phyloP scores from a whole-genome alignment of 352 stramenopile species.

The Phytophthora tubulina region DNA sequence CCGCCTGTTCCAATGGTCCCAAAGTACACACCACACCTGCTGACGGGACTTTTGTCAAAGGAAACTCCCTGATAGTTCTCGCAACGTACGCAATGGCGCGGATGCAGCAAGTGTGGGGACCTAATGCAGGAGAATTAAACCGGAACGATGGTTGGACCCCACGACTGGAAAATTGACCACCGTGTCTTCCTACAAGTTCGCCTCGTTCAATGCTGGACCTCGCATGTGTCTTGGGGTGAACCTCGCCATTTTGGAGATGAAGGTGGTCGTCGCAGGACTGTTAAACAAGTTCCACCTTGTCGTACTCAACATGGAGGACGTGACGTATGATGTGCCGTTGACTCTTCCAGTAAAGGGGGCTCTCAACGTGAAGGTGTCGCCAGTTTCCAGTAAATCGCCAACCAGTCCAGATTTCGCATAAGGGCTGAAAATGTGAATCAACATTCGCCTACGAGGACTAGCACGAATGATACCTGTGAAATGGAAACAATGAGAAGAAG shows the following conservation, averaged over 20 bases:
- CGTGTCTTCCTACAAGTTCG: background rate
- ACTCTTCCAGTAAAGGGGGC: slow-evolving; percentile 16
- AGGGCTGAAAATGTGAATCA: background rate
- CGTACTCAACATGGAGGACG: slow-evolving; percentile 30
- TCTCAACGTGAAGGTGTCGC: slow-evolving; percentile 21
- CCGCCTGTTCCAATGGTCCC: slow-evolving; percentile 53
- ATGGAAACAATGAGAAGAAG: too few relatives aligned
- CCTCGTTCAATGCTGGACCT: slow-evolving; percentile 68
- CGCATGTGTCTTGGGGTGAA: slow-evolving; percentile 69
- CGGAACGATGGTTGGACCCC: background rate
- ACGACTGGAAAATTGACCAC: background rate
- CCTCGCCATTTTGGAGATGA: slow-evolving; percentile 84
- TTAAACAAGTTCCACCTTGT: slow-evolving; percentile 55
- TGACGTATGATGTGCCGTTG: slow-evolving; percentile 57
- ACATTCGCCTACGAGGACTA: too few relatives aligned
- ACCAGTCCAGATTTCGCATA: background rate
- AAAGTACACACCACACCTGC: slow-evolving; percentile 56
- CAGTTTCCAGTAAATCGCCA: background rate
- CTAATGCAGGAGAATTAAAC: slow-evolving; percentile 35
- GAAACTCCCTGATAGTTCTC: slow-evolving; percentile 1
- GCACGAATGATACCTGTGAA: too few relatives aligned
- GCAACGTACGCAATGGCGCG: slow-evolving; percentile 57
- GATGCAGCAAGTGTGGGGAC: slow-evolving; percentile 56
- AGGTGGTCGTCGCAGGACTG: slow-evolving; percentile 52
- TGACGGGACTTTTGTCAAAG: background rate